These are phyloP conservation scores for Candida rishiriensis DNA, from an alignment of 805 yeast species.

Conservation along the genomic window DNA sequence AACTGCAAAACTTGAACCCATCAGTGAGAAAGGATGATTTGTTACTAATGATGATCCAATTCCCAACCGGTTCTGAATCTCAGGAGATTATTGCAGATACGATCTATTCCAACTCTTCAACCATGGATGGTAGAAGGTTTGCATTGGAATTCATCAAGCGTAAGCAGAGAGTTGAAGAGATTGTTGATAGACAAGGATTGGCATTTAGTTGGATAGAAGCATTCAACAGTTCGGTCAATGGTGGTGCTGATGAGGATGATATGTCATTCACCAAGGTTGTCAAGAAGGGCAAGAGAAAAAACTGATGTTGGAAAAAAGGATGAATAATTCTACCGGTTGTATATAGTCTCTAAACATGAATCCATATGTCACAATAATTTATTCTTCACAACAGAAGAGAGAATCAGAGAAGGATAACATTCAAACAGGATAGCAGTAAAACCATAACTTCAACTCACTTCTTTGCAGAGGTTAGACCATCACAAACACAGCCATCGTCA, in stretches of 20 bases:
- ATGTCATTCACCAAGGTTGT: conserved; percentile 50
- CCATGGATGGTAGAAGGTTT: conserved; percentile 92
- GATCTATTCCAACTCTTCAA: conserved; percentile 78
- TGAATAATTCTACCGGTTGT: too few relatives aligned
- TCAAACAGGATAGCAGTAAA: too few relatives aligned
- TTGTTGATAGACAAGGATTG: conserved; percentile 37
- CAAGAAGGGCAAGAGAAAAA: conserved; percentile 51
- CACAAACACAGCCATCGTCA: too few relatives aligned
- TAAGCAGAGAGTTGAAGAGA: conserved; percentile 64
- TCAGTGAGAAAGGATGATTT: conserved; percentile 78
- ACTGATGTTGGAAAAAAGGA: conserved; percentile 3
- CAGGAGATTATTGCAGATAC: conserved; percentile 88
- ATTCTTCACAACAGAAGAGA: too few relatives aligned
- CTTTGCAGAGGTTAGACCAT: too few relatives aligned
- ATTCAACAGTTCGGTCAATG: conserved; percentile 17
- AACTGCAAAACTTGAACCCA: conserved; percentile 62
- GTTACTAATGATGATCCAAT: conserved; percentile 69
- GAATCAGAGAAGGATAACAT: too few relatives aligned
- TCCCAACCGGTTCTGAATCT: conserved; percentile 74
- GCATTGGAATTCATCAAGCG: conserved; percentile 85
- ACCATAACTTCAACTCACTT: too few relatives aligned
- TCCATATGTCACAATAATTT: too few relatives aligned
- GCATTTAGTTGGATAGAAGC: conserved; percentile 72
- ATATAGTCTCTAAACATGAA: too few relatives aligned
- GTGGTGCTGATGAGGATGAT: conserved; percentile 46